phyloP scores from a whole-genome alignment of 176 grass and related monocot species.

The Themeda triandra region DNA sequence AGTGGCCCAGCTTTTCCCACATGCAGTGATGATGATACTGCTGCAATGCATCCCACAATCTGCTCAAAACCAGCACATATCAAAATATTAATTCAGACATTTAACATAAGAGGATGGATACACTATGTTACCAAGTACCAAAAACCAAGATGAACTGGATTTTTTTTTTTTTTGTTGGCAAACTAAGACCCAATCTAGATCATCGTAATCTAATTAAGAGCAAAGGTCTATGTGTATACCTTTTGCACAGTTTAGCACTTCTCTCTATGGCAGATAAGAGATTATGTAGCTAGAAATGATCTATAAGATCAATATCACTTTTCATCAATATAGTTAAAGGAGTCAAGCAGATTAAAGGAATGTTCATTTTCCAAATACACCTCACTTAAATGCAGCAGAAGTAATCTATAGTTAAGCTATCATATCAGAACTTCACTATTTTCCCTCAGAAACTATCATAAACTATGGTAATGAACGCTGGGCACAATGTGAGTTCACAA shows the following conservation, averaged over 20 bases:
- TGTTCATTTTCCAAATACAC: neutral
- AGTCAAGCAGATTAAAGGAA: neutral
- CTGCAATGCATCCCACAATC: conserved; percentile 79
- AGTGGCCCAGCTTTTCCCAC: conserved; percentile 94
- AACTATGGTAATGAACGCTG: neutral
- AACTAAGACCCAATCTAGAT: neutral
- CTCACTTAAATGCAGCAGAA: neutral
- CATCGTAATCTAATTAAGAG: neutral
- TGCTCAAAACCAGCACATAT: conserved; percentile 37
- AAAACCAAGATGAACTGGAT: neutral
- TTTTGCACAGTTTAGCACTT: neutral
- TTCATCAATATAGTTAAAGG: neutral
- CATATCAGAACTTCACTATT: neutral
- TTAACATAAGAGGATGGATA: neutral
- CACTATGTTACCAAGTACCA: neutral
- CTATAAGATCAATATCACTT: neutral
- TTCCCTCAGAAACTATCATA: neutral
- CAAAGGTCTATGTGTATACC: neutral
- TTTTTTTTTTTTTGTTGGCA: neutral
- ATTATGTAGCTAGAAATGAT: neutral
- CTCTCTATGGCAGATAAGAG: neutral
- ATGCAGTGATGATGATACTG: conserved; percentile 90
- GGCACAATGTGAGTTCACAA: neutral
- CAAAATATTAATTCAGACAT: neutral
- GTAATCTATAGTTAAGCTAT: neutral